A percentile compares a stretch with the other conserved stretches of the same genome.
phyloP scores from a whole-genome alignment of 2,329 filamentous ascomycete species.

The Exophiala sp. region DNA sequence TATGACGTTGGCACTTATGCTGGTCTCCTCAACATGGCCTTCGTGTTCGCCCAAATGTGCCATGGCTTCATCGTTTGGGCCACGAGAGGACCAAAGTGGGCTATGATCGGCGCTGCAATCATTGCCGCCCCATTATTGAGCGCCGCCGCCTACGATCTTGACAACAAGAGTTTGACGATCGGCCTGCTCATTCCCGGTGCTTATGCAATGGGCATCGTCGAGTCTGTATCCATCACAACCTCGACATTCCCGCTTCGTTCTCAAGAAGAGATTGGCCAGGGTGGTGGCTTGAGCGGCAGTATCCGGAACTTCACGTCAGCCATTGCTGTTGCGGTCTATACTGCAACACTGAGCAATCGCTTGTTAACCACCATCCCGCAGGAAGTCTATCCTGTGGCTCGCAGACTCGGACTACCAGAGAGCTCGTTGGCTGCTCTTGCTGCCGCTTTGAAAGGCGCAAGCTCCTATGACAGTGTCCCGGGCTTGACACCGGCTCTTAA shows the following conservation, averaged over 20 bases:
- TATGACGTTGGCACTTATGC: neutral
- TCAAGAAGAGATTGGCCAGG: slow-evolving; percentile 9
- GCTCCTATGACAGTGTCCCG: neutral
- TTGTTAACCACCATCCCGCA: neutral
- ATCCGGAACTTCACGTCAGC: neutral
- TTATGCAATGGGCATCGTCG: neutral
- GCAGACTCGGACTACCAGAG: neutral
- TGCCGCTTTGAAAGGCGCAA: neutral
- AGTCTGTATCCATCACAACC: neutral
- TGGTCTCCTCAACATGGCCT: neutral
- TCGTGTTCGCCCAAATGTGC: neutral
- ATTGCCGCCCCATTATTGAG: neutral
- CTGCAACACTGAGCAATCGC: slow-evolving; percentile 4
- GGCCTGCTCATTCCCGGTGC: neutral
- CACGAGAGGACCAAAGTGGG: neutral
- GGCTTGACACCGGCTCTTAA: neutral
- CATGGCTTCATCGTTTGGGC: neutral
- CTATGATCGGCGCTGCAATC: neutral
- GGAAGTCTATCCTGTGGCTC: neutral
- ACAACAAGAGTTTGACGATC: neutral
- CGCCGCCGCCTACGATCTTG: neutral
- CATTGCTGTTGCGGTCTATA: neutral
- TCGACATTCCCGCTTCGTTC: neutral
- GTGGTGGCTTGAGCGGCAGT: slow-evolving; percentile 2
- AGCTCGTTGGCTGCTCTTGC: neutral